phyloP scores from a whole-genome alignment of 1,284 basidiomycete species.

The Melampsora abietis-canadensis region DNA sequence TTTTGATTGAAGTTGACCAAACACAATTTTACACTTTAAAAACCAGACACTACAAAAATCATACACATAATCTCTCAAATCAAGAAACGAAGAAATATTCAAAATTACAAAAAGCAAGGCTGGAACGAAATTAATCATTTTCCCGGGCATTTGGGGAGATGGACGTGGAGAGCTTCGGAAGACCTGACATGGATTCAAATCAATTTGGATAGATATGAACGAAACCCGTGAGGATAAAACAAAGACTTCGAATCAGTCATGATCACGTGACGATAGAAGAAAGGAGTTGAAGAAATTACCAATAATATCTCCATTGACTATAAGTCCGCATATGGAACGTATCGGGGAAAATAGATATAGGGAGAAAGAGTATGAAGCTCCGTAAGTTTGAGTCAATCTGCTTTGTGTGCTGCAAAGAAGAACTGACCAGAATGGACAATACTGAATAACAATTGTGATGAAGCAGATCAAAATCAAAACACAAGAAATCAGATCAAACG shows the following conservation, averaged over 20 bases:
- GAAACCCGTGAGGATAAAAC: not conserved
- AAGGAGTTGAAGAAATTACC: conserved; percentile 5
- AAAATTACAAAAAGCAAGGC: not conserved
- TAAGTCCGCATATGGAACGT: too few relatives aligned
- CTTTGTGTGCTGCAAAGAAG: not conserved
- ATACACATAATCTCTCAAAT: not conserved
- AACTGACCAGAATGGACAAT: conserved; percentile 30
- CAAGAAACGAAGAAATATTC: not conserved
- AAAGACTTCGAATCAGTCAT: too few relatives aligned
- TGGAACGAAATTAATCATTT: not conserved
- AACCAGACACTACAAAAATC: not conserved
- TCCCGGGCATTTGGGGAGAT: conserved; percentile 14
- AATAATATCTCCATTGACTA: conserved; percentile 32
- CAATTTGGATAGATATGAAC: not conserved
- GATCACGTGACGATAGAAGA: not conserved
- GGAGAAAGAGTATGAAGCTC: not conserved
- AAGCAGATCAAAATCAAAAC: too few relatives aligned
- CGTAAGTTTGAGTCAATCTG: not conserved
- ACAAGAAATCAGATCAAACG: not conserved
- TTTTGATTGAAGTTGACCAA: too few relatives aligned
- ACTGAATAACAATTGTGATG: not conserved
- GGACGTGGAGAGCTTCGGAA: conserved; percentile 27
- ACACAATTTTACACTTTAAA: too few relatives aligned
- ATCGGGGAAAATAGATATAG: too few relatives aligned
- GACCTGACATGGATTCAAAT: conserved; percentile 8